These are phyloP conservation scores for Priceomyces fermenticarens DNA, from an alignment of 805 yeast genomes.

Conservation along the genomic window DNA sequence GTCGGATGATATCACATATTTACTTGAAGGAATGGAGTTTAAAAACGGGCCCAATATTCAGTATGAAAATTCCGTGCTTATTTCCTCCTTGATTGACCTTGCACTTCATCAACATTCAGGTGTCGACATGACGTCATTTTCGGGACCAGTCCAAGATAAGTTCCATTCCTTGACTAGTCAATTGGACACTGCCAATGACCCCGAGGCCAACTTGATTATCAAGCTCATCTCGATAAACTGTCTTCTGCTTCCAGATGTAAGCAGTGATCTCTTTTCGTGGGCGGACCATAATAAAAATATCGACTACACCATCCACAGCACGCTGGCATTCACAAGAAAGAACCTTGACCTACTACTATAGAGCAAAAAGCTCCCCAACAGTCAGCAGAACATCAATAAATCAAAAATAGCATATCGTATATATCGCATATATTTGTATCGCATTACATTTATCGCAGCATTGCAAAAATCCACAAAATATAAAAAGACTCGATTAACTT, in stretches of 20 bases:
- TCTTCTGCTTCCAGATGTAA: background rate
- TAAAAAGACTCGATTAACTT: no score
- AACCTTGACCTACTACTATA: background rate
- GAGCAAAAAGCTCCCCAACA: background rate
- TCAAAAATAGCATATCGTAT: no score
- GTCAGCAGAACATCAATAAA: no score
- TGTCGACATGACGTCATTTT: background rate
- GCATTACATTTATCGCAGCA: no score
- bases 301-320: no score
- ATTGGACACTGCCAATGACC: background rate
- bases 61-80: constrained; percentile 6
- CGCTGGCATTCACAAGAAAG: no score
- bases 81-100: constrained; percentile 9
- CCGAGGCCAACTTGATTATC: constrained; percentile 2
- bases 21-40: constrained; percentile 16
- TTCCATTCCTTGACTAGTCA: background rate
- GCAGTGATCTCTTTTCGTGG: no score
- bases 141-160: background rate
- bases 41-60: constrained; percentile 4
- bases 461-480: no score
- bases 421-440: no score
- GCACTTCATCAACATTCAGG: constrained; percentile 1
- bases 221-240: constrained; percentile 3
- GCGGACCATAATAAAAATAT: no score
- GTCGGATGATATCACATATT: constrained; percentile 10